Conservation (phyloP, 192 early-diverging fungal genomes). For the Entophlyctis luteolus region DNA sequence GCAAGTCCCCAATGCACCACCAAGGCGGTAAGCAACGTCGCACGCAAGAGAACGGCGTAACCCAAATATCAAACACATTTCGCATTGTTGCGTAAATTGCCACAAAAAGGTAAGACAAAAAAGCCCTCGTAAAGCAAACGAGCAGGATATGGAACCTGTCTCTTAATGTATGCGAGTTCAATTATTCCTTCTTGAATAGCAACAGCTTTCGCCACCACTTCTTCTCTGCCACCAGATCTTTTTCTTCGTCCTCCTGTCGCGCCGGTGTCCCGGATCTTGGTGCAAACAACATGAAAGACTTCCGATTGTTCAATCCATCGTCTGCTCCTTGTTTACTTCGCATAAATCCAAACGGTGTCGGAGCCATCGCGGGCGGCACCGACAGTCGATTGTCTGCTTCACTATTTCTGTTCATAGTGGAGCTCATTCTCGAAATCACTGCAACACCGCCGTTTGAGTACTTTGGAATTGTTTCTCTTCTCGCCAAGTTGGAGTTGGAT, state of each 20-base stretch:
- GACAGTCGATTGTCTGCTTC: background rate
- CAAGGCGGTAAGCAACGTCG: too few species aligned
- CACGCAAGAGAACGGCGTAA: too few species aligned
- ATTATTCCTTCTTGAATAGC: background rate
- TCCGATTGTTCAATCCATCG: background rate
- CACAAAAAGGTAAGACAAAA: too few species aligned
- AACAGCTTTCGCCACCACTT: constrained; percentile 23
- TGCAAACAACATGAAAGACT: constrained; percentile 14
- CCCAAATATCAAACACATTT: too few species aligned
- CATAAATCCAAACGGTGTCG: background rate
- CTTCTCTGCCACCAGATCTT: constrained; percentile 4
- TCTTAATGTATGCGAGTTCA: too few species aligned
- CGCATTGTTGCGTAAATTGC: too few species aligned
- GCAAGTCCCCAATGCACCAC: too few species aligned
- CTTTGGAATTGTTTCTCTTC: background rate
- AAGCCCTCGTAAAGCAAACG: too few species aligned
- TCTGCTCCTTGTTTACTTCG: background rate
- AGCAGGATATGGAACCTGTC: too few species aligned
- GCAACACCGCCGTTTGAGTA: too few species aligned
- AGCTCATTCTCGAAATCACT: background rate
- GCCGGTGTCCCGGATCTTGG: too few species aligned
- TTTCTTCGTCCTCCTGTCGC: background rate
- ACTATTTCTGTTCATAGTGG: background rate
- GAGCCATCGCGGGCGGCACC: background rate
- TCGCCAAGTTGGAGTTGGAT: background rate